Evolutionary conservation across 495 filamentous ascomycete genomes (phyloP).

Genomic region (Chaetomium fimeti): DNA sequence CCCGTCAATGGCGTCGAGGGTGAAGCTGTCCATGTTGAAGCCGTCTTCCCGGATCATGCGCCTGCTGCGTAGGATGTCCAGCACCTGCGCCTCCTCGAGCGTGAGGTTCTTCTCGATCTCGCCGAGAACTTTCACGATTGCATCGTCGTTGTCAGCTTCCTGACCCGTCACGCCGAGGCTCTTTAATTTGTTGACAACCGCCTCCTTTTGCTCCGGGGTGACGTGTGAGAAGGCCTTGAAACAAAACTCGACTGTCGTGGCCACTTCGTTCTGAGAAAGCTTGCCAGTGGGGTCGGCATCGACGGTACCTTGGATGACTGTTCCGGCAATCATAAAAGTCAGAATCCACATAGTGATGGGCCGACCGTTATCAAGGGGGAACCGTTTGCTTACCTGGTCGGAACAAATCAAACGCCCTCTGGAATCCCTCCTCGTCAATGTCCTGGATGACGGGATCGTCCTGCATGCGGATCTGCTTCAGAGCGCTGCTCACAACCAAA

Average conservation of each 20-base stretch:
- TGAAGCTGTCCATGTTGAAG: constrained; percentile 39
- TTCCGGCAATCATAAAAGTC: not conserved
- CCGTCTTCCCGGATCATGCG: constrained; percentile 34
- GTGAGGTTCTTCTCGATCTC: constrained; percentile 26
- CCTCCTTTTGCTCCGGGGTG: constrained; percentile 25
- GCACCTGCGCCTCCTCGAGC: constrained; percentile 30
- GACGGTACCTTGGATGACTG: constrained; percentile 45
- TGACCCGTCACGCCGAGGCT: not conserved
- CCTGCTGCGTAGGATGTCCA: constrained; percentile 36
- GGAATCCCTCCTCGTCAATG: constrained; percentile 46
- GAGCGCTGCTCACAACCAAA: constrained; percentile 46
- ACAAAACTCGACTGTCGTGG: constrained; percentile 44
- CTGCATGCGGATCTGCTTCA: constrained; percentile 46
- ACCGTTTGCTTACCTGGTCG: not conserved
- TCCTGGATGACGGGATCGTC: constrained; percentile 37
- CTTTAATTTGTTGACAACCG: constrained; percentile 33
- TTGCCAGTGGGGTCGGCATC: constrained; percentile 34
- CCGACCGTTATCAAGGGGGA: not conserved
- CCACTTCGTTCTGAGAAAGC: constrained; percentile 37
- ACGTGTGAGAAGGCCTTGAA: constrained; percentile 34
- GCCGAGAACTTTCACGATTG: not conserved
- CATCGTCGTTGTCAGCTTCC: constrained; percentile 21
- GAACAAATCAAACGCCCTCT: constrained; percentile 3
- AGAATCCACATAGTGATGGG: not conserved
- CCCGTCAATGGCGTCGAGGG: constrained; percentile 40